A percentile compares a stretch with the other conserved stretches of the same genome.
Evolutionary conservation across 1,284 basidiomycete genomes (phyloP).

Genomic region (Leccinum pallidistipes): DNA sequence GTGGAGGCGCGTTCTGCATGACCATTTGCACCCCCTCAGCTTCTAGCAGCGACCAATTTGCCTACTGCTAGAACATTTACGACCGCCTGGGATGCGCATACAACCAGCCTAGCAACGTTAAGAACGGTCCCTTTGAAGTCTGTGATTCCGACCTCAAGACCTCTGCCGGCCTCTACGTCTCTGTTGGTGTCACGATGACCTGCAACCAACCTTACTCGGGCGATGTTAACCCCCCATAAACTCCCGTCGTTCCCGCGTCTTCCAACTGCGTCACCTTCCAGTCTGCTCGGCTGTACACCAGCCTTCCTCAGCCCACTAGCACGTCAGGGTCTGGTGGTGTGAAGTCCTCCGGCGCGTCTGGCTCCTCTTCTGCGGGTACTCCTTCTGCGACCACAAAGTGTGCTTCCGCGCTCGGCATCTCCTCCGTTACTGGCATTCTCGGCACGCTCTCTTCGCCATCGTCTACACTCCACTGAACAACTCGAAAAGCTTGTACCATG

Average conservation of each 20-base stretch:
- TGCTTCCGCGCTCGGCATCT: constrained; percentile 39
- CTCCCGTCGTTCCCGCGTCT: constrained; percentile 54
- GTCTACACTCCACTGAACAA: constrained; percentile 18
- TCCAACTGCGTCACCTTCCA: constrained; percentile 63
- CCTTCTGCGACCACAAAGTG: constrained; percentile 32
- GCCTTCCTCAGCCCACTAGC: constrained; percentile 20
- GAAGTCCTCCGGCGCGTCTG: constrained; percentile 22
- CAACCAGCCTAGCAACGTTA: constrained; percentile 65
- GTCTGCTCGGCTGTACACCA: constrained; percentile 49
- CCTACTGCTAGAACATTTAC: constrained; percentile 61
- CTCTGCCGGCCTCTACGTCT: constrained; percentile 29
- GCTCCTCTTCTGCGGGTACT: constrained; percentile 23
- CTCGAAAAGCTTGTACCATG: too few species aligned
- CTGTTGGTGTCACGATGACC: constrained; percentile 25
- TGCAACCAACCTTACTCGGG: constrained; percentile 35
- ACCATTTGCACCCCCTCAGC: constrained; percentile 59
- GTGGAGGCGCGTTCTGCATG: constrained; percentile 48
- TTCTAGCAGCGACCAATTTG: constrained; percentile 39
- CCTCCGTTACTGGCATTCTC: constrained; percentile 39
- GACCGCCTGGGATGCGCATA: constrained; percentile 69
- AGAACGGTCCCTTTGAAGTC: constrained; percentile 54
- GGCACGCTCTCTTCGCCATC: constrained; percentile 46
- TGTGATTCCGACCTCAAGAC: constrained; percentile 61
- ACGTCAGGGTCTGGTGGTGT: constrained; percentile 21
- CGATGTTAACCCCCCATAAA: constrained; percentile 50